Conservation (phyloP, 768 basidiomycete species). For the Suillus paluster region DNA sequence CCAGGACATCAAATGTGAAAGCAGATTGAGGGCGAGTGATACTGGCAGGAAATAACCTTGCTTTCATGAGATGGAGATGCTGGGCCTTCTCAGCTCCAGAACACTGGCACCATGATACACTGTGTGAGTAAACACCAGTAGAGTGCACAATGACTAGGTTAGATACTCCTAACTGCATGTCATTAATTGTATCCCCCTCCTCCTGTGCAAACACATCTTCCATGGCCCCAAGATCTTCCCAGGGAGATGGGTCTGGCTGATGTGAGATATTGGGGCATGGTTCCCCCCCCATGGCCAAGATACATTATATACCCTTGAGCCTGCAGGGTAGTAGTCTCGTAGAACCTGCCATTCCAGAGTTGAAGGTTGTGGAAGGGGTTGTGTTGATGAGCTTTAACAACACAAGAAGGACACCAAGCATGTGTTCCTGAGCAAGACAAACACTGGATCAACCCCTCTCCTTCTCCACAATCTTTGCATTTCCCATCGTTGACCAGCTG, state of each 20-base stretch:
- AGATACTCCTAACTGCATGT: too few species aligned
- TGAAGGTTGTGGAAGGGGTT: constrained; percentile 22
- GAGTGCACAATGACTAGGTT: too few species aligned
- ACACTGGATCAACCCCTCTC: constrained; percentile 3
- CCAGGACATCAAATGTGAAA: too few species aligned
- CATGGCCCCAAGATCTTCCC: background rate
- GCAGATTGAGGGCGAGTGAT: too few species aligned
- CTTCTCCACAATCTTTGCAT: background rate
- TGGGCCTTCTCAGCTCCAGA: background rate
- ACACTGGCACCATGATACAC: constrained; percentile 8
- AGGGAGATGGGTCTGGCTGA: too few species aligned
- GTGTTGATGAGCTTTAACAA: background rate
- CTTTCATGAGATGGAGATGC: too few species aligned
- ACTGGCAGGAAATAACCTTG: too few species aligned
- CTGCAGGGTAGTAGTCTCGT: background rate
- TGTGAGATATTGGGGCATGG: constrained; percentile 16
- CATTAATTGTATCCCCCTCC: background rate
- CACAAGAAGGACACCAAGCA: constrained; percentile 7
- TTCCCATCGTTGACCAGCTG: background rate
- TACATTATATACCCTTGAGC: constrained; percentile 7
- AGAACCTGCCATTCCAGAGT: constrained; percentile 25
- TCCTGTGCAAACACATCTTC: background rate
- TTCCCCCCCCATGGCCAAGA: constrained; percentile 25
- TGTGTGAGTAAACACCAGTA: too few species aligned
- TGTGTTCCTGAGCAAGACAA: constrained; percentile 3